phyloP scores from a whole-genome alignment of 2,329 filamentous ascomycete genomes.

The Tolypocladium endophyticum region DNA sequence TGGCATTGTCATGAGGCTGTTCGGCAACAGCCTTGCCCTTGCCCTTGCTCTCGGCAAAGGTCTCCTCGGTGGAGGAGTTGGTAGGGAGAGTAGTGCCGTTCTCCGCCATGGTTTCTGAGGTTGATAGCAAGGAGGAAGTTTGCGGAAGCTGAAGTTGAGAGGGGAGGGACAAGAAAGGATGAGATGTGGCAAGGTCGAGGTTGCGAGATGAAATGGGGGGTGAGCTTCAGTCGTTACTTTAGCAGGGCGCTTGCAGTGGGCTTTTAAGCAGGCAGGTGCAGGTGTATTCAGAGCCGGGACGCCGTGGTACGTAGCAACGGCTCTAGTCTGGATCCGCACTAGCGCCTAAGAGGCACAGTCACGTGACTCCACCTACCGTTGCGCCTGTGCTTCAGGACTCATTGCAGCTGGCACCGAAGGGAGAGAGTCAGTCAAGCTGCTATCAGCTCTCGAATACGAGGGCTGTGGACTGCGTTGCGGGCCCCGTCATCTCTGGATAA shows the following conservation, averaged over 20 bases:
- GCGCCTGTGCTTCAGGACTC: no score
- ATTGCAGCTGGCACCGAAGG: background rate
- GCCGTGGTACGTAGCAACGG: slow-evolving; percentile 16
- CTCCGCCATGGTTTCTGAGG: slow-evolving; percentile 28
- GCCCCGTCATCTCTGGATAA: background rate
- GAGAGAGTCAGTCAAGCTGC: background rate
- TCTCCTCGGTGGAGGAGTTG: slow-evolving; percentile 28
- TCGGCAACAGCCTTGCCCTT: slow-evolving; percentile 68
- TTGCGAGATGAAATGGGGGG: slow-evolving; percentile 12
- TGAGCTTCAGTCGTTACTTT: slow-evolving; percentile 10
- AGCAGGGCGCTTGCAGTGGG: slow-evolving; percentile 9
- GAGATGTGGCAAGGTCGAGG: slow-evolving; percentile 1
- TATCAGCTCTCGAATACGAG: background rate
- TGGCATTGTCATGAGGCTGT: slow-evolving; percentile 47
- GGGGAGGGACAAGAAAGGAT: slow-evolving; percentile 3
- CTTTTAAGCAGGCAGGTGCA: slow-evolving; percentile 15
- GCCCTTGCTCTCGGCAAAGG: slow-evolving; percentile 56
- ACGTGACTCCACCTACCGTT: slow-evolving; percentile 5
- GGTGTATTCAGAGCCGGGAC: slow-evolving; percentile 7
- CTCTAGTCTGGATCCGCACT: slow-evolving; percentile 14
- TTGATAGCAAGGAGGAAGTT: background rate
- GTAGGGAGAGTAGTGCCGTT: slow-evolving; percentile 38
- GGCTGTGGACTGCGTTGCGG: background rate
- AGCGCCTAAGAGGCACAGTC: slow-evolving; percentile 2
- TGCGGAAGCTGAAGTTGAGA: background rate